These are phyloP conservation scores for Lasiodiplodia theobromae DNA, from an alignment of 2,329 filamentous ascomycete species.

Conservation along the genomic window DNA sequence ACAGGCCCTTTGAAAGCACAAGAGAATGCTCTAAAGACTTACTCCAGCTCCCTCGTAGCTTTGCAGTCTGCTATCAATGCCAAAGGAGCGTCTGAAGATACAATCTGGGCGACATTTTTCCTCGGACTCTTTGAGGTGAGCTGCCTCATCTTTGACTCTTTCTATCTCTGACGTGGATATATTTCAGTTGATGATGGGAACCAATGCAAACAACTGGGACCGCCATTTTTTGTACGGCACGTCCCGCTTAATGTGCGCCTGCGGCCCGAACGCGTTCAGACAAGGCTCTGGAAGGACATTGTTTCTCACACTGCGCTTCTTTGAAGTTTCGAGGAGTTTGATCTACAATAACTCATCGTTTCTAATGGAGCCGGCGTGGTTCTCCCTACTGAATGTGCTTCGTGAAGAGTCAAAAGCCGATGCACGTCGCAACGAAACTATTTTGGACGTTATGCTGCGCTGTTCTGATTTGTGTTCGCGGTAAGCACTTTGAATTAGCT, in stretches of 20 bases:
- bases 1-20: background rate
- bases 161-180: background rate
- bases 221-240: conserved; percentile 23
- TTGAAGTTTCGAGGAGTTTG: background rate
- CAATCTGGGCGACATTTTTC: conserved; percentile 2
- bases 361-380: background rate
- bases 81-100: background rate
- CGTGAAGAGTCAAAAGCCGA: background rate
- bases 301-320: background rate
- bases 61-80: background rate
- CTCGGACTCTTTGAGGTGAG: conserved; percentile 1
- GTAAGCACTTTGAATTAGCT: background rate
- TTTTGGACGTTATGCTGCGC: background rate
- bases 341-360: background rate
- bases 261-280: background rate
- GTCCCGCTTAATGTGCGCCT: background rate
- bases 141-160: background rate
- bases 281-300: background rate
- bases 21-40: background rate
- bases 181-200: conserved; percentile 12
- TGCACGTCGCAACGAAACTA: background rate
- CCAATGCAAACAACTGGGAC: conserved; percentile 7
- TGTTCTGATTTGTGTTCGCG: conserved; percentile 1
- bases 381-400: background rate
- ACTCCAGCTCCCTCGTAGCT: background rate